phyloP scores from a whole-genome alignment of 495 filamentous ascomycete genomes.

The Sabuloglossum arenarium region DNA sequence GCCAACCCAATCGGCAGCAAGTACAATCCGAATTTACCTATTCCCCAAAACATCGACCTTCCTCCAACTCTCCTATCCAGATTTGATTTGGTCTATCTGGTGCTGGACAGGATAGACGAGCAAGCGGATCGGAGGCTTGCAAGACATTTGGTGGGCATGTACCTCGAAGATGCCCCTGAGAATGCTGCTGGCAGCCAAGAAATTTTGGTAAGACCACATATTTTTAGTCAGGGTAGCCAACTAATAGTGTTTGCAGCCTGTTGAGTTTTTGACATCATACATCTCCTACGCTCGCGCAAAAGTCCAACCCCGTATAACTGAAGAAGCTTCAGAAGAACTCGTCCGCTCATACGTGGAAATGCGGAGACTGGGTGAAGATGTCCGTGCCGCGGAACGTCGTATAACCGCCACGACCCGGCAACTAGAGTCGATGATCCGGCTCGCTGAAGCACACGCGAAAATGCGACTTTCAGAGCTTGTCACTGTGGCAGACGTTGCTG shows the following conservation, averaged over 20 bases:
- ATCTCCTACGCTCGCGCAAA: conserved; percentile 90
- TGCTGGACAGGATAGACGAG: conserved; percentile 85
- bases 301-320: conserved; percentile 60
- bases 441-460: conserved; percentile 89
- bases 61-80: conserved; percentile 85
- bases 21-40: conserved; percentile 87
- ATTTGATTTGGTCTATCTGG: conserved; percentile 92
- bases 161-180: conserved; percentile 79
- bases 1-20: conserved; percentile 95
- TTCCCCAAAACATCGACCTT: conserved; percentile 94
- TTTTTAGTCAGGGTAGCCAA: background rate
- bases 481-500: conserved; percentile 62
- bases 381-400: conserved; percentile 77
- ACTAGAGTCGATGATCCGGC: conserved; percentile 90
- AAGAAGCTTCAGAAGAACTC: conserved; percentile 58
- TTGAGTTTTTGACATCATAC: conserved; percentile 90
- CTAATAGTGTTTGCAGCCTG: conserved; percentile 31
- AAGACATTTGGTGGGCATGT: conserved; percentile 89
- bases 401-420: conserved; percentile 96
- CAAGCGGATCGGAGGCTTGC: conserved; percentile 70
- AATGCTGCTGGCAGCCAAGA: conserved; percentile 49
- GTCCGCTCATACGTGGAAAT: conserved; percentile 82
- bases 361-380: conserved; percentile 88
- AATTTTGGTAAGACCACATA: conserved; percentile 42
- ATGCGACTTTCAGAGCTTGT: conserved; percentile 72